Base-by-base conservation (phyloP, 192 early-diverging fungal genomes). In the Fimicolochytrium jonesii region DNA sequence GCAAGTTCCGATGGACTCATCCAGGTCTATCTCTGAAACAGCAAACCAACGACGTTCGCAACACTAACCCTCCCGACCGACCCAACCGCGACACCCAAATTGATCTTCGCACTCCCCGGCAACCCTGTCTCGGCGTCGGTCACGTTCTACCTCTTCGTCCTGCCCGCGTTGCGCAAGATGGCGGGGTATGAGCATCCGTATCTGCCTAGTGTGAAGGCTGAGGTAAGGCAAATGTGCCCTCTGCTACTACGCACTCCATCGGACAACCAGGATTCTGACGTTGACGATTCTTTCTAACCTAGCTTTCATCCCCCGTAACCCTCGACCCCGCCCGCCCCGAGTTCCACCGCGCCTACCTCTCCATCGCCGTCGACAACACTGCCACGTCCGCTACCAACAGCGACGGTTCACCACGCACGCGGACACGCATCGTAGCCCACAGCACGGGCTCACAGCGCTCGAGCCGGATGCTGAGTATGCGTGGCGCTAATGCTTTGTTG, bases 31-130 rank as follows among this genome's bases (percentile, higher is more conserved):
- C 39, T n/a, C 41, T 34, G 49, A 45, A 49, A 13, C 57, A 88
- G 89, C 11, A 96, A 96, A 77, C 95, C 95, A 7, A 95, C 92
- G 0, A 96, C 93, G 6, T 98, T 98, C 80, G 93, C 91, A 0
- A 89, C 89, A 1, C 59, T 92, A 17, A 18, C 53, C 25, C 31
- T 66, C 50, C 59, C n/a, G 51, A 43, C 37, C 7, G 17, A 39
- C 37, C 7, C 37, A 39, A 39, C 37, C 37, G 17, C 37, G 17
- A 22, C 43, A 62, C n/a, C n/a, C n/a, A 56, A 86, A 36, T 75
- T 94, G 30, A 61, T 95, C 11, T 98, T 96, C 82, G 87, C 84
- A 11, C 67, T 98, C 54, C 93, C 95, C 0, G 95, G 95, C 2
- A 98, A 98, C 68, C 95, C 95, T 3, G 93, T 91, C 0, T 98